Evolutionary conservation across 139 green algal genomes (phyloP).

Genomic region (Chlorella sp.): DNA sequence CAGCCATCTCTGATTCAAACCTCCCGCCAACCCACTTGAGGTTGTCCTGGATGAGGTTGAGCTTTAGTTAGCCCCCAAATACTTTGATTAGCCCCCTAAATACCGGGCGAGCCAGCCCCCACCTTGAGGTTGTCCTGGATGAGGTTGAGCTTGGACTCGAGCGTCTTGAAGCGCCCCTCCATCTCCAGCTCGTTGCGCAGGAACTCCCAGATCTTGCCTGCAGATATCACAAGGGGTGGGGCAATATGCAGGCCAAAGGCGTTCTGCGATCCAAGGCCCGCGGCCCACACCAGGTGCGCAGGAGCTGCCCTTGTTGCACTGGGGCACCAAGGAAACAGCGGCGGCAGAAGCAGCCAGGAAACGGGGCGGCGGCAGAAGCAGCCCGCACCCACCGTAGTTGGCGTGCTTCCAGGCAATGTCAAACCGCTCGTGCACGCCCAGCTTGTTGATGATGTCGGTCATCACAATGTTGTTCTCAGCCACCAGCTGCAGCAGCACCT

Average conservation of each 20-base stretch:
- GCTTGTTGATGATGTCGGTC: constrained; percentile 74
- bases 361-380: not conserved
- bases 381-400: constrained; percentile 53
- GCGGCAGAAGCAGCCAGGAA: not conserved
- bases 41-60: too few relatives aligned
- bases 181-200: constrained; percentile 69
- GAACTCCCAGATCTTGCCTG: constrained; percentile 52
- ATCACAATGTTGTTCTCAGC: constrained; percentile 71
- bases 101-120: not conserved
- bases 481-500: constrained; percentile 55
- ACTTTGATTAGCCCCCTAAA: too few relatives aligned
- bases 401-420: constrained; percentile 72
- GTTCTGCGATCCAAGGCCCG: too few relatives aligned
- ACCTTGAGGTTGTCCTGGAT: constrained; percentile 72
- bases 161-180: constrained; percentile 58
- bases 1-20: too few relatives aligned
- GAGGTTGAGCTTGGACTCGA: constrained; percentile 69
- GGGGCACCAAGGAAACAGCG: too few relatives aligned
- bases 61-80: too few relatives aligned
- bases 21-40: too few relatives aligned
- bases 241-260: too few relatives aligned
- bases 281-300: too few relatives aligned
- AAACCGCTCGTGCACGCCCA: constrained; percentile 59
- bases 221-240: not conserved
- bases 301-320: too few relatives aligned